A percentile compares a stretch with the other conserved stretches of the same genome.
phyloP scores from a whole-genome alignment of 2,329 filamentous ascomycete species.

The Chrysoporthe austroafricana region DNA sequence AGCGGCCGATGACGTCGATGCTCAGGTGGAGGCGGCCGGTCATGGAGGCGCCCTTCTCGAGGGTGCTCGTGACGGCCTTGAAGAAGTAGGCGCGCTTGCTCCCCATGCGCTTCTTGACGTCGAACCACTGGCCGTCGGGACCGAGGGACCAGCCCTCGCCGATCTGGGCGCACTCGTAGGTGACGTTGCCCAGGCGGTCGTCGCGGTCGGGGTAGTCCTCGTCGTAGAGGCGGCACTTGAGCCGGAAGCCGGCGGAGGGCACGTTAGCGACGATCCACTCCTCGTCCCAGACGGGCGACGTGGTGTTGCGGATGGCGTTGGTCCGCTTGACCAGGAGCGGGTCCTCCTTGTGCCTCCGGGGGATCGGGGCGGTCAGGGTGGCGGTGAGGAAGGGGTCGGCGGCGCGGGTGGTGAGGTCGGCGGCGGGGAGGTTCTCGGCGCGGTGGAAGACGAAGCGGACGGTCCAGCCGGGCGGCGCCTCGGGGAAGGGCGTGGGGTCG shows the following conservation, averaged over 20 bases:
- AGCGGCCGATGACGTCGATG: slow-evolving; percentile 76
- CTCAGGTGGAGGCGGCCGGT: slow-evolving; percentile 73
- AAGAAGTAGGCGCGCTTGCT: slow-evolving; percentile 86
- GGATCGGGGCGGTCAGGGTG: slow-evolving; percentile 72
- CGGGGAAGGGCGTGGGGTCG: slow-evolving; percentile 77
- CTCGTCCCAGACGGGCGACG: slow-evolving; percentile 79
- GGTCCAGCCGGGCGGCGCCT: slow-evolving; percentile 78
- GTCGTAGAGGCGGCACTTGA: slow-evolving; percentile 88
- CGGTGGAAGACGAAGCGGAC: slow-evolving; percentile 83
- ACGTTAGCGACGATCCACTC: slow-evolving; percentile 90
- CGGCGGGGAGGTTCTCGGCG: slow-evolving; percentile 79
- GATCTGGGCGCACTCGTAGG: slow-evolving; percentile 65
- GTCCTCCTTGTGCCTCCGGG: slow-evolving; percentile 83
- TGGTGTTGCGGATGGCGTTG: slow-evolving; percentile 71
- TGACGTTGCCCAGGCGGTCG: slow-evolving; percentile 86
- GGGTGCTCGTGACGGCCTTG: slow-evolving; percentile 67
- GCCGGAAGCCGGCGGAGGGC: slow-evolving; percentile 75
- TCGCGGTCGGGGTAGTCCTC: slow-evolving; percentile 87
- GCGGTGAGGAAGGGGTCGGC: slow-evolving; percentile 84
- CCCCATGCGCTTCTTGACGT: slow-evolving; percentile 80
- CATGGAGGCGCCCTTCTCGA: slow-evolving; percentile 66
- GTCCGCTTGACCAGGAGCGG: slow-evolving; percentile 76
- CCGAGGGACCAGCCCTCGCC: slow-evolving; percentile 72
- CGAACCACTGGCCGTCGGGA: slow-evolving; percentile 61
- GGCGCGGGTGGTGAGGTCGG: slow-evolving; percentile 75